Evolutionary conservation across 192 early-diverging fungal genomes (phyloP).

Genomic region (Podila verticillata): DNA sequence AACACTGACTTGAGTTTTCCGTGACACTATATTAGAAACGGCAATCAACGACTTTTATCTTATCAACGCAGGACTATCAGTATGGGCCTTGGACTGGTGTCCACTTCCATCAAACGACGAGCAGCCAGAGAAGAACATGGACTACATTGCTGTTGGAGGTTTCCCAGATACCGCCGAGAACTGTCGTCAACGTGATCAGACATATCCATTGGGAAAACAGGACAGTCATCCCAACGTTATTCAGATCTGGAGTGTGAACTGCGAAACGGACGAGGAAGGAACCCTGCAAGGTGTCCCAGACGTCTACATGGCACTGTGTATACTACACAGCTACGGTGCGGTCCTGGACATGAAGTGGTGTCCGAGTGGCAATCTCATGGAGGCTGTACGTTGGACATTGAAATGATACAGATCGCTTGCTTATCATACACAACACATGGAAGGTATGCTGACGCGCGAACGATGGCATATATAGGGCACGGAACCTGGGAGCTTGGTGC

Average conservation of each 20-base stretch:
- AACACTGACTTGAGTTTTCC: neutral
- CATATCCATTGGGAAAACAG: conserved; percentile 43
- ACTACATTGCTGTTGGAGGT: conserved; percentile 36
- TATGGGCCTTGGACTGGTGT: conserved; percentile 40
- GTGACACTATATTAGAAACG: conserved; percentile 2
- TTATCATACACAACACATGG: too few relatives aligned
- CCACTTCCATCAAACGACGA: conserved; percentile 13
- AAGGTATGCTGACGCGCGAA: too few relatives aligned
- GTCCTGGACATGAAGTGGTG: conserved; percentile 49
- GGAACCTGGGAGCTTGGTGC: neutral
- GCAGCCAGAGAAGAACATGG: neutral
- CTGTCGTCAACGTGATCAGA: conserved; percentile 31
- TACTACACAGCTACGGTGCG: conserved; percentile 37
- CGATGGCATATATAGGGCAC: neutral
- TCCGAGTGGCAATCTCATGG: conserved; percentile 29
- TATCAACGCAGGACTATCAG: conserved; percentile 36
- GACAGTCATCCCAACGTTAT: conserved; percentile 44
- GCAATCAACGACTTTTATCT: conserved; percentile 32
- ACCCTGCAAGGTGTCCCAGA: conserved; percentile 12
- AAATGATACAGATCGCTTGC: too few relatives aligned
- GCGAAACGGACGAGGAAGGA: conserved; percentile 21
- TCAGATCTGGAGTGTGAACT: conserved; percentile 43
- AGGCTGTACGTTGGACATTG: conserved; percentile 13
- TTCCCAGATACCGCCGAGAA: conserved; percentile 49
- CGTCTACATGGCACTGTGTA: conserved; percentile 22